phyloP scores from a whole-genome alignment of 1,139 yeast genomes.

The Debaryomyces robertsiae region DNA sequence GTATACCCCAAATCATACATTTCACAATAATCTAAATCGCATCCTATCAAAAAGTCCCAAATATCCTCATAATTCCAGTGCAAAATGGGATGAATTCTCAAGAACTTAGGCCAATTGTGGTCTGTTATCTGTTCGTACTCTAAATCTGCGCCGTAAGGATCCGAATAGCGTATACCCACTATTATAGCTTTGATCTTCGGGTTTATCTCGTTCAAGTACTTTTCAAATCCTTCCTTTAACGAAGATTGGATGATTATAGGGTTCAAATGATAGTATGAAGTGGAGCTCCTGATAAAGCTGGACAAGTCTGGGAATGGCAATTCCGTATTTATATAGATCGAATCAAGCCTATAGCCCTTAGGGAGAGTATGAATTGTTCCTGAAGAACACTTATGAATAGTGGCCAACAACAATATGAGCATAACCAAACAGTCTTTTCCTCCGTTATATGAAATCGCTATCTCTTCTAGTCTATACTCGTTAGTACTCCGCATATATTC shows the following conservation, averaged over 20 bases:
- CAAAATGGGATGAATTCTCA: conserved; percentile 77
- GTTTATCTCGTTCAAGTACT: conserved; percentile 49
- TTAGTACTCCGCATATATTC: conserved; percentile 18
- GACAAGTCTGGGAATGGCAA: conserved; percentile 63
- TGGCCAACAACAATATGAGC: conserved; percentile 66
- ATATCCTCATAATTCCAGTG: conserved; percentile 80
- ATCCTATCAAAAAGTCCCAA: conserved; percentile 65
- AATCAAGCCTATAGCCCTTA: conserved; percentile 43
- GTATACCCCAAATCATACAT: conserved; percentile 81
- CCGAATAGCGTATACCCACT: conserved; percentile 81
- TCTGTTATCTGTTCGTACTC: conserved; percentile 67
- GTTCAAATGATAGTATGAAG: conserved; percentile 46
- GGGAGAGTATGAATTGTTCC: conserved; percentile 21
- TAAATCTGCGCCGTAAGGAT: conserved; percentile 68
- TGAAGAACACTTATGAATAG: conserved; percentile 41
- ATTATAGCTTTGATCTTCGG: conserved; percentile 61
- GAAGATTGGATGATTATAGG: conserved; percentile 48
- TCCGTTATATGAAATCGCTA: conserved; percentile 83
- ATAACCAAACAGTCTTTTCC: conserved; percentile 90
- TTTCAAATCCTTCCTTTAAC: conserved; percentile 66
- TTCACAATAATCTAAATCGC: conserved; percentile 60
- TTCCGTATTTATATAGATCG: conserved; percentile 73
- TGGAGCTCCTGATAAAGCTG: conserved; percentile 46
- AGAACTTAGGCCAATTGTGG: conserved; percentile 84
- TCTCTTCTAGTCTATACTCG: conserved; percentile 43